A percentile compares a stretch with the other conserved stretches of the same genome.
These are phyloP conservation scores for Nymphaea thermarum DNA, from an alignment of 164 flowering plant genomes.

Conservation along the genomic window DNA sequence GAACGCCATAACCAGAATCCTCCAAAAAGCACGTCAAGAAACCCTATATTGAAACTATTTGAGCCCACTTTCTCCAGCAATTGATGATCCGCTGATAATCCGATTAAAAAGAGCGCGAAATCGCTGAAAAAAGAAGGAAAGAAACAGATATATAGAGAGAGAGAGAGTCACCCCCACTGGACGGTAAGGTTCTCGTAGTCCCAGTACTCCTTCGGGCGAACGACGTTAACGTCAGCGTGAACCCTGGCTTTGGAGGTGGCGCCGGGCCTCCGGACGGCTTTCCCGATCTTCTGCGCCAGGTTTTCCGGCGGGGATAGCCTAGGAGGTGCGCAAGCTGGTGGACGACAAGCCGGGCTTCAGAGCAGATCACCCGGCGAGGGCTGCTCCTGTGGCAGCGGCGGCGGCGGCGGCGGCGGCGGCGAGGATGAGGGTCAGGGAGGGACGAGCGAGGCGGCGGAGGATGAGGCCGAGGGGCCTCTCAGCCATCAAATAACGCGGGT, in stretches of 20 bases:
- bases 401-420: slow-evolving; percentile 2
- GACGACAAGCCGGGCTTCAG: slow-evolving; percentile 12
- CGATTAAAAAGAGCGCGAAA: too few relatives aligned
- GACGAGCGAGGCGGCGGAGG: slow-evolving; percentile 6
- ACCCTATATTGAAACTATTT: too few relatives aligned
- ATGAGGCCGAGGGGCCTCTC: slow-evolving; percentile 39
- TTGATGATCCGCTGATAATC: too few relatives aligned
- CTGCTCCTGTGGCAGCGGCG: too few relatives aligned
- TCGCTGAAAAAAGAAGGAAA: neutral
- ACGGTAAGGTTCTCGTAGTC: slow-evolving; percentile 89
- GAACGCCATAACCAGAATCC: too few relatives aligned
- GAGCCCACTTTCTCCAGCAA: too few relatives aligned
- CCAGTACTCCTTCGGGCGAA: slow-evolving; percentile 93
- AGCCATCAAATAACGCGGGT: slow-evolving; percentile 46
- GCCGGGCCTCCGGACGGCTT: slow-evolving; percentile 76
- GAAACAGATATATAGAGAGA: too few relatives aligned
- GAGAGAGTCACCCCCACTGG: slow-evolving; percentile 71
- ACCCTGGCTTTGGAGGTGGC: slow-evolving; percentile 92
- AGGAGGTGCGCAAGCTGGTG: slow-evolving; percentile 7
- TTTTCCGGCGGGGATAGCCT: slow-evolving; percentile 23
- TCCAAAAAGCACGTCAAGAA: too few relatives aligned
- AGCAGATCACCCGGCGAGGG: slow-evolving; percentile 16
- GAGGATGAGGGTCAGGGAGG: slow-evolving; percentile 1
- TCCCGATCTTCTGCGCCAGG: slow-evolving; percentile 91
- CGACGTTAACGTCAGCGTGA: slow-evolving; percentile 69